Conservation (phyloP, 129 eudicot species). For the Centrapalus pauciflorus region DNA sequence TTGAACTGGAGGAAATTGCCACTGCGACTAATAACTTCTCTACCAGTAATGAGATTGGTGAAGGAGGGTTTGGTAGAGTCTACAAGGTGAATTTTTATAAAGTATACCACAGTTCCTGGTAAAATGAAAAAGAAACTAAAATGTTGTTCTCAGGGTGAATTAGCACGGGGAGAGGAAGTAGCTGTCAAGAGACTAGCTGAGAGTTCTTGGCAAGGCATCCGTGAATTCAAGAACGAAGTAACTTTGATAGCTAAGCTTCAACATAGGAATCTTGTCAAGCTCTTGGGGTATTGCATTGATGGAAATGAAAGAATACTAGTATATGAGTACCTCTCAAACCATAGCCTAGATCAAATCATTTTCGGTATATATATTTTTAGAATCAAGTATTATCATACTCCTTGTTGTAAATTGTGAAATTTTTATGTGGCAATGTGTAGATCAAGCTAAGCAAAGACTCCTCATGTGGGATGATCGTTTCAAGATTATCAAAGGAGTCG, state of each 20-base stretch:
- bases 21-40: slow-evolving; percentile 48
- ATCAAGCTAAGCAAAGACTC: slow-evolving; percentile 34
- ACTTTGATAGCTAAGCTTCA: slow-evolving; percentile 37
- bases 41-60: slow-evolving; percentile 45
- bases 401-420: neutral
- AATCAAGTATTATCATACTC: neutral
- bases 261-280: slow-evolving; percentile 39
- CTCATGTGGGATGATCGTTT: slow-evolving; percentile 51
- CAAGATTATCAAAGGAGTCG: slow-evolving; percentile 50
- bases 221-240: slow-evolving; percentile 57
- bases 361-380: slow-evolving; percentile 31
- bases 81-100: slow-evolving; percentile 35
- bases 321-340: slow-evolving; percentile 56
- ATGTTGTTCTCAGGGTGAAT: slow-evolving; percentile 31
- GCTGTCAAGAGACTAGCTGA: slow-evolving; percentile 60
- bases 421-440: slow-evolving; percentile 18
- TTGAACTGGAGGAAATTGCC: slow-evolving; percentile 31
- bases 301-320: slow-evolving; percentile 61
- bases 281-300: slow-evolving; percentile 42
- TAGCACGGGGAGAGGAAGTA: slow-evolving; percentile 44
- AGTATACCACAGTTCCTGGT: neutral
- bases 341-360: slow-evolving; percentile 52
- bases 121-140: neutral
- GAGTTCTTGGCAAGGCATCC: slow-evolving; percentile 56
- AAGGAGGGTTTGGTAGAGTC: slow-evolving; percentile 64